These are phyloP conservation scores for Trypanosomatidae sp. DNA, from an alignment of 208 protist species.

Conservation along the genomic window DNA sequence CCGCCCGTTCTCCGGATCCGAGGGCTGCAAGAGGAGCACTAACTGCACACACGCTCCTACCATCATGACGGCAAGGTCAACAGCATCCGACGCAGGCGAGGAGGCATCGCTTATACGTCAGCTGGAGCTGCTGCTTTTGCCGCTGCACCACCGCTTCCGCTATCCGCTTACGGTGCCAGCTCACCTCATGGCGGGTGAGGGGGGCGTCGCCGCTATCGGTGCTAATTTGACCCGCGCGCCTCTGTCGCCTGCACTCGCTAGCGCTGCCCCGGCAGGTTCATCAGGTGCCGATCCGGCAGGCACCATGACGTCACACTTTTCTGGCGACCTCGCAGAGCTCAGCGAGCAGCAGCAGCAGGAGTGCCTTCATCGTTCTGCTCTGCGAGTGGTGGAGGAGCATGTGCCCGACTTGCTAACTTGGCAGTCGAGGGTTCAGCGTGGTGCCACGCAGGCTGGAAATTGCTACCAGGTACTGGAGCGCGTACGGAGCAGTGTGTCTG, in stretches of 20 bases:
- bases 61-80: slow-evolving; percentile 9
- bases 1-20: background rate
- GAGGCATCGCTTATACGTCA: slow-evolving; percentile 28
- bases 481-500: slow-evolving; percentile 40
- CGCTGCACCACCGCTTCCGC: slow-evolving; percentile 43
- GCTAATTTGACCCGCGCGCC: background rate
- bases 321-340: background rate
- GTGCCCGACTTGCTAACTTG: slow-evolving; percentile 50
- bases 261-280: background rate
- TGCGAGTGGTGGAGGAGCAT: slow-evolving; percentile 34
- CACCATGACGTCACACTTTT: background rate
- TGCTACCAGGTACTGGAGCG: slow-evolving; percentile 46
- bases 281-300: background rate
- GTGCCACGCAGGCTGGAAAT: slow-evolving; percentile 39
- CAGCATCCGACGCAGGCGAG: slow-evolving; percentile 7
- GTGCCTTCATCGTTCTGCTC: slow-evolving; percentile 24
- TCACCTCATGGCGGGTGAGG: slow-evolving; percentile 10
- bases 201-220: background rate
- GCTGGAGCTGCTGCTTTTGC: slow-evolving; percentile 55
- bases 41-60: background rate
- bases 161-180: slow-evolving; percentile 41
- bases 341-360: slow-evolving; percentile 12
- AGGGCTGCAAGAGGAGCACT: background rate
- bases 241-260: background rate
- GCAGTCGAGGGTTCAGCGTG: slow-evolving; percentile 44